Conservation (phyloP, 2,329 filamentous ascomycete species). For the Lizonia empirigonia region DNA sequence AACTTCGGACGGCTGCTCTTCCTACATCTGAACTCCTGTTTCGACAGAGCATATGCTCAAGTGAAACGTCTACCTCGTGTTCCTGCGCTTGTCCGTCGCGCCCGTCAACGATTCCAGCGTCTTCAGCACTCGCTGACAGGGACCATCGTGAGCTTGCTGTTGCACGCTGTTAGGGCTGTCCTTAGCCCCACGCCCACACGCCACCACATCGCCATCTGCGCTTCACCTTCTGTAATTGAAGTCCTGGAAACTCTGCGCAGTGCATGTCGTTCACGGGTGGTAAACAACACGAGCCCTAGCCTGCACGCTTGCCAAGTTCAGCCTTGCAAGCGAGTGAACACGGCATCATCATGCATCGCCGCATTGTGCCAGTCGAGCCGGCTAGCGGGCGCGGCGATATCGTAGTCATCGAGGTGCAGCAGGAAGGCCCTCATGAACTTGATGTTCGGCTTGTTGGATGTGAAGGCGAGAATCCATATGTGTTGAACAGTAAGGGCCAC, state of each 20-base stretch:
- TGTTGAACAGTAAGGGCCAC: conserved; percentile 60
- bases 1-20: conserved; percentile 14
- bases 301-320: conserved; percentile 9
- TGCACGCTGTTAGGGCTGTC: conserved; percentile 5
- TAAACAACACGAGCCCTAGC: conserved; percentile 4
- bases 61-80: conserved; percentile 23
- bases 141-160: conserved; percentile 15
- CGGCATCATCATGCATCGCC: conserved; percentile 21
- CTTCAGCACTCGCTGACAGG: conserved; percentile 8
- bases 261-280: not conserved
- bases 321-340: conserved; percentile 1
- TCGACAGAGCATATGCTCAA: conserved; percentile 6
- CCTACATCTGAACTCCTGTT: conserved; percentile 12
- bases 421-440: conserved; percentile 57
- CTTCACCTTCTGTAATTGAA: conserved; percentile 7
- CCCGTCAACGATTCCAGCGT: conserved; percentile 10
- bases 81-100: conserved; percentile 9
- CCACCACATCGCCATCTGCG: conserved; percentile 19
- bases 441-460: conserved; percentile 72
- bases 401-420: conserved; percentile 65
- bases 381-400: conserved; percentile 59
- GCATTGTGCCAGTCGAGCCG: conserved; percentile 61
- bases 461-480: conserved; percentile 67
- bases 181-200: conserved; percentile 1
- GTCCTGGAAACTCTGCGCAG: not conserved